A percentile compares a stretch with the other conserved stretches of the same genome.
These are phyloP conservation scores for Aphanoascus verrucosus DNA, from an alignment of 2,329 filamentous ascomycete genomes.

Conservation along the genomic window DNA sequence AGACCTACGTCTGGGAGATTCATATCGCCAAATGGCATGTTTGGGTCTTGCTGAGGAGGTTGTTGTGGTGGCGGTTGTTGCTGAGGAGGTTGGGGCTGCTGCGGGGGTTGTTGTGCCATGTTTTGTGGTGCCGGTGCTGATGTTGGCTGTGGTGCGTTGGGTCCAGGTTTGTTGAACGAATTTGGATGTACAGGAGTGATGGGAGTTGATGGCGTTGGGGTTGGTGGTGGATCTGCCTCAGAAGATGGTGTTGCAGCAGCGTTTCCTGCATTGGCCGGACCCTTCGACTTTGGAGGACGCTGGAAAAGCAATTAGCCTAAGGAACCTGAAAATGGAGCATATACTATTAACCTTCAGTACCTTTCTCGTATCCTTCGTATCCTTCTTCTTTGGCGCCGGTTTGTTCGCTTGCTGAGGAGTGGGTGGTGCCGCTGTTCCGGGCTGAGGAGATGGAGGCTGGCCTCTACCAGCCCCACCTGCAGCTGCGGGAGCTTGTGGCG, in stretches of 20 bases:
- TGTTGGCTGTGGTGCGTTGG: constrained; percentile 26
- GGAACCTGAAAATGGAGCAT: neutral
- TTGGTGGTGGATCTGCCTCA: constrained; percentile 38
- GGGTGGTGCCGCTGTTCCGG: constrained; percentile 43
- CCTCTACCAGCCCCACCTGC: constrained; percentile 30
- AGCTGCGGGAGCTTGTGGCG: constrained; percentile 37
- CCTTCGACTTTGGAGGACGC: constrained; percentile 37
- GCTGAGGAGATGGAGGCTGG: constrained; percentile 37
- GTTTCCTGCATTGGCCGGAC: constrained; percentile 27
- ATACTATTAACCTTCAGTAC: constrained; percentile 25
- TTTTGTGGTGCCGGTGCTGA: constrained; percentile 19
- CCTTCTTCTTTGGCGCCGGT: constrained; percentile 51
- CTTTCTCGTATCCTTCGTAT: constrained; percentile 42
- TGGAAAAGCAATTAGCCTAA: constrained; percentile 19
- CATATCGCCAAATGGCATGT: neutral
- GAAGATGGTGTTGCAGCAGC: constrained; percentile 36
- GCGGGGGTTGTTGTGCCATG: constrained; percentile 23
- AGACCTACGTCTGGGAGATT: constrained; percentile 26
- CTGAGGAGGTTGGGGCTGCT: constrained; percentile 18
- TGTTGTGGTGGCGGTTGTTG: constrained; percentile 18
- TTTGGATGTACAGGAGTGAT: constrained; percentile 39
- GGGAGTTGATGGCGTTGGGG: constrained; percentile 41
- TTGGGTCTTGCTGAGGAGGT: constrained; percentile 24
- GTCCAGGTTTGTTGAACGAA: constrained; percentile 35
- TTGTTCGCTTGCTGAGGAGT: constrained; percentile 52